Percentiles rank a stretch among this genome's conserved stretches.
Conservation (phyloP, 2,329 filamentous ascomycete genomes). For the Fusarium poae region DNA sequence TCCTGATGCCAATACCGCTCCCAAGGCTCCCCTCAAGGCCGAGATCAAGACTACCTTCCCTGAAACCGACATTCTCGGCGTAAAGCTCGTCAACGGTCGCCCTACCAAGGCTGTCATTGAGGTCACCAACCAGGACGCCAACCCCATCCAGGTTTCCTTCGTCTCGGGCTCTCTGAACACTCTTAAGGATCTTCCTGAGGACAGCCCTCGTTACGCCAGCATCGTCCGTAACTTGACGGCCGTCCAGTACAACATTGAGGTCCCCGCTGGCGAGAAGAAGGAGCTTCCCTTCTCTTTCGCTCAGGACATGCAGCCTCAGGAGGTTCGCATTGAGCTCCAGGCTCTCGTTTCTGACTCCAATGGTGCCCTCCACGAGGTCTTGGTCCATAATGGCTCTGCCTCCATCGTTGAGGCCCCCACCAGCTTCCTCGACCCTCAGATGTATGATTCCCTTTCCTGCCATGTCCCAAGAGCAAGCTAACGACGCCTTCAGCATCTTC, state of each 20-base stretch:
- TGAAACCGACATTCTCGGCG: slow-evolving; percentile 86
- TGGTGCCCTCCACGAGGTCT: slow-evolving; percentile 79
- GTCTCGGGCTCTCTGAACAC: slow-evolving; percentile 79
- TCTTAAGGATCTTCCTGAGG: slow-evolving; percentile 65
- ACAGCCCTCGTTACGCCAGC: slow-evolving; percentile 59
- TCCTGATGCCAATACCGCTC: slow-evolving; percentile 41
- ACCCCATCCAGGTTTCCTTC: slow-evolving; percentile 79
- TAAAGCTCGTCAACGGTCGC: slow-evolving; percentile 94
- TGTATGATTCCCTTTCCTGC: slow-evolving; percentile 70
- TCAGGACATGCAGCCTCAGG: slow-evolving; percentile 92
- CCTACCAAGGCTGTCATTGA: slow-evolving; percentile 86
- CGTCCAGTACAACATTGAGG: slow-evolving; percentile 77
- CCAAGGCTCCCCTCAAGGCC: slow-evolving; percentile 64
- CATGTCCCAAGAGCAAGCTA: slow-evolving; percentile 4
- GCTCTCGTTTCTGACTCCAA: slow-evolving; percentile 78
- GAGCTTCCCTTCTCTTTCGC: slow-evolving; percentile 85
- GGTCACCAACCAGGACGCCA: slow-evolving; percentile 85
- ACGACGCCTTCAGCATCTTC: slow-evolving; percentile 80
- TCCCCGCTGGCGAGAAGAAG: slow-evolving; percentile 81
- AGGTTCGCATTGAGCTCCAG: slow-evolving; percentile 81
- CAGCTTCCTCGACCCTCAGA: slow-evolving; percentile 93
- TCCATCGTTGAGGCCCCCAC: slow-evolving; percentile 90
- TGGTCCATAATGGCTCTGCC: slow-evolving; percentile 85
- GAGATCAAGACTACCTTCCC: slow-evolving; percentile 73
- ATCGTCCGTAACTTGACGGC: slow-evolving; percentile 89